Conservation (phyloP, 75 land plant species). For the Pinus albicaulis region DNA sequence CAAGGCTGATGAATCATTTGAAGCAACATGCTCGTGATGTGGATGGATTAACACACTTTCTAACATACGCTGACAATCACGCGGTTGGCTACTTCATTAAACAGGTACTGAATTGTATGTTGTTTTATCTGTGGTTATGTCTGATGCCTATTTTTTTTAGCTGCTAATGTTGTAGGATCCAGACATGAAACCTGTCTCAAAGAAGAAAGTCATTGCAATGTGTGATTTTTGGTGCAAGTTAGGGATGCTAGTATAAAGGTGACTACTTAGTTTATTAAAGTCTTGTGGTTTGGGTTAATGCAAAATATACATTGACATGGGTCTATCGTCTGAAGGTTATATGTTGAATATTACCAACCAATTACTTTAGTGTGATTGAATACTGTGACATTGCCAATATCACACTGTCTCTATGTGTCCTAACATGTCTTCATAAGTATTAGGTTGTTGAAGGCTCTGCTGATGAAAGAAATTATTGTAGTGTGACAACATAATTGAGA, state of each 20-base stretch:
- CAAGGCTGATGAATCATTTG: constrained; percentile 97
- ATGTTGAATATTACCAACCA: background rate
- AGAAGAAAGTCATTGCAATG: background rate
- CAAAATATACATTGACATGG: background rate
- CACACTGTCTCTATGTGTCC: background rate
- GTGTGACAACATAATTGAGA: too few species aligned
- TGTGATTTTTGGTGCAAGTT: too few species aligned
- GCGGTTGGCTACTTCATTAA: constrained; percentile 99
- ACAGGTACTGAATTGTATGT: constrained; percentile 52
- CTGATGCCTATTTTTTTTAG: background rate
- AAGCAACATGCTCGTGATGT: constrained; percentile 98
- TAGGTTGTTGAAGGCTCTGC: background rate
- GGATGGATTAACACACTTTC: constrained; percentile 96
- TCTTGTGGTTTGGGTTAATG: background rate
- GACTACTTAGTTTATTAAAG: background rate
- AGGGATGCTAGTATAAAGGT: background rate
- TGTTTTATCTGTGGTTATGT: background rate
- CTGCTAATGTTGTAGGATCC: background rate
- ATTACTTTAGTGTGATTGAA: too few species aligned
- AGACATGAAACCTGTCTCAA: background rate
- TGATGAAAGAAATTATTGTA: too few species aligned
- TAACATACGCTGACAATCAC: constrained; percentile 99
- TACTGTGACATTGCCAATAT: background rate
- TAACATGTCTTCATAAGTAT: background rate
- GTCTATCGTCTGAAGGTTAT: background rate